Base-by-base conservation (phyloP, 176 grass and related monocot genomes). In the Ensete ventricosum region DNA sequence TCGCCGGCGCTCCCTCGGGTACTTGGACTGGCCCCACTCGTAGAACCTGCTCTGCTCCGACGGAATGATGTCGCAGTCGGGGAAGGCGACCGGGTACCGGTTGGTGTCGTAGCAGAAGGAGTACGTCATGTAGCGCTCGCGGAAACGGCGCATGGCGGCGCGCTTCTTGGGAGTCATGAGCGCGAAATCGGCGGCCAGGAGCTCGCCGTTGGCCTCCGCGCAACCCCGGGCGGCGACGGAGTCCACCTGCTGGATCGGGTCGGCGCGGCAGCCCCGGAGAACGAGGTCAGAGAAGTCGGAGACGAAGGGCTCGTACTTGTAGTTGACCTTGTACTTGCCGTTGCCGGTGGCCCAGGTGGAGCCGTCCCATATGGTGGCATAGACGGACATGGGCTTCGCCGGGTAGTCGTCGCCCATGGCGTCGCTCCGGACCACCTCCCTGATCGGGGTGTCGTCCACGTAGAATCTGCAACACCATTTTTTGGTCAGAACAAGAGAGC, bases 291-390 rank as follows among this genome's bases (percentile, higher is more conserved):
- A 29, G 64, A 67, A 67, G 25, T 43, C 64, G 64, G 64, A 67
- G 64, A 67, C 27, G 25, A 67, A 67, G 64, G 64, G 64, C 22
- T 11, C 23, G 25, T 34, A 67, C 64, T 67, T 67, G 64, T 67
- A 67, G 64, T 67, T 24, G 64, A 67, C 64, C 26, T 67, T 67
- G 24, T 67, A 67, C 64, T 67, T 67, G 64, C 64, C 64, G 64
- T 43, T 16, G 64, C 20, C 24, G 11, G 64, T 67, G 64, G 64
- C 64, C 64, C 64, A 67, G 2, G 64, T 24, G 25, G 64, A 67
- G 64, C 64, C 64, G 26, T 67, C 64, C 64, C 64, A 67, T 7
- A 67, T 29, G 24, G 64, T 67, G 64, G 64, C 64, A 25, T 67
- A 67, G 25, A 67, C 25, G 25, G 25, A 11, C 64, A 67, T 67